Evolutionary conservation across 139 green algal species (phyloP), one percentile per base, ranked within the genome.

Genomic region (Chara braunii): DNA sequence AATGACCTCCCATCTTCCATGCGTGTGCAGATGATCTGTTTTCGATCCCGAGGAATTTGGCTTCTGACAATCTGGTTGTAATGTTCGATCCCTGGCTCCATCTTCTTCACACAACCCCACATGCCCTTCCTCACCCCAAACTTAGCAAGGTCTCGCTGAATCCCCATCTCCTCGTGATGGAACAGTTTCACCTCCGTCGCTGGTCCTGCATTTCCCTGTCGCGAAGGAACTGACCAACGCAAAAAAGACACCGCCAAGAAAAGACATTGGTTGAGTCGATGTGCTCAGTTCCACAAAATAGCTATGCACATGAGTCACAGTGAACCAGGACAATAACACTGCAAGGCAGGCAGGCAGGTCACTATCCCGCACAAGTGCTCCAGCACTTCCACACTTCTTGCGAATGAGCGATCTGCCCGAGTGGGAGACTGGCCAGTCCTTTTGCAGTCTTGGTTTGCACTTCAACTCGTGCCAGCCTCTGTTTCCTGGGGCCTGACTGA

Each of bases 91-190:
- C 63, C 60, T 11, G 60, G 60, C 32, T 73, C 68, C 4, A 78
- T 78, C n/a, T 74, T 75, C 32, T 53, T 11, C 9, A 78, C 70
- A 11, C n/a, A n/a, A 24, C 37, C 22, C 70, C 70, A 78, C 70
- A 78, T 78, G 56, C 62, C 50, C 62, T 63, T 40, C n/a, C 51
- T 37, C 11, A 78, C 37, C 14, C 62, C 70, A 35, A 78, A 22
- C 63, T 78, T 78, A 36, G 70, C 70, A 4, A 78, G n/a, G 67
- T 75, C 51, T 18, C 43, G 32, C 62, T 66, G 70, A 30, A 78
- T 58, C 37, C 48, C 40, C 70, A 75, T 74, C 4, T 78, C 70
- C 70, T 77, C 60, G 1, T 54, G 44, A 45, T 75, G 67, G 24
- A 72, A 64, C 23, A 75, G 51, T 23, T 60, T 60, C 3, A 75